Percentiles rank a stretch among this genome's conserved stretches.
phyloP scores from a whole-genome alignment of 176 grass and related monocot species.

The Puccinellia tenuiflora region DNA sequence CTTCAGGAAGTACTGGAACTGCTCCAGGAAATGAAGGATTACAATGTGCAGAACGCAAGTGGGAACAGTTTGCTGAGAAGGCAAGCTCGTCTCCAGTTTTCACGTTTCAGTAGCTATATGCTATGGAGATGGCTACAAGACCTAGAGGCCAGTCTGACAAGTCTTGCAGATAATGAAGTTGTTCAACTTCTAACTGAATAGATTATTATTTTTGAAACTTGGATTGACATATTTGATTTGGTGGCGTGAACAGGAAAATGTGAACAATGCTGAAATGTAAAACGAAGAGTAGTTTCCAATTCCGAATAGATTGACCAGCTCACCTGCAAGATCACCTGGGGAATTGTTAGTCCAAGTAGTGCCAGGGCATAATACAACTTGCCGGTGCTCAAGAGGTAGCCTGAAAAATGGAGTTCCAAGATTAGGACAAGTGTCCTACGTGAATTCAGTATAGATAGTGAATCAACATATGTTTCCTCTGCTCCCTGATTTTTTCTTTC shows the following conservation, averaged over 20 bases:
- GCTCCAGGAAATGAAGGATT: constrained; percentile 13
- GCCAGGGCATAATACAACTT: constrained; percentile 67
- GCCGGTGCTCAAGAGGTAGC: constrained; percentile 51
- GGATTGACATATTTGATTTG: background rate
- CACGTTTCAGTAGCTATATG: background rate
- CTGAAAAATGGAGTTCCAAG: constrained; percentile 30
- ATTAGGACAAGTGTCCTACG: constrained; percentile 2
- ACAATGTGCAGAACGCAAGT: background rate
- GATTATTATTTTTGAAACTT: too few species aligned
- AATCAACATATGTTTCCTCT: background rate
- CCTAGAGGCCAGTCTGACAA: background rate
- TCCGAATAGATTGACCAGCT: background rate
- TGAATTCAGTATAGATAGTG: background rate
- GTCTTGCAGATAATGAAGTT: background rate
- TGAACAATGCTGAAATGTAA: background rate
- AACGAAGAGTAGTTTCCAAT: background rate
- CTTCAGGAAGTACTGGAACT: constrained; percentile 80
- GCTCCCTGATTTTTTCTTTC: background rate
- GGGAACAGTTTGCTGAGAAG: background rate
- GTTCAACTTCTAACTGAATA: too few species aligned
- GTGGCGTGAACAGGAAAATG: background rate
- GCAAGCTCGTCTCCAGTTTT: background rate
- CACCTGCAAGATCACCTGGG: constrained; percentile 72
- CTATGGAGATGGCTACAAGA: background rate
- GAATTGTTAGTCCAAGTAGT: constrained; percentile 59